Conservation (phyloP, 1,284 basidiomycete genomes). For the Cystobasidium slooffiae region DNA sequence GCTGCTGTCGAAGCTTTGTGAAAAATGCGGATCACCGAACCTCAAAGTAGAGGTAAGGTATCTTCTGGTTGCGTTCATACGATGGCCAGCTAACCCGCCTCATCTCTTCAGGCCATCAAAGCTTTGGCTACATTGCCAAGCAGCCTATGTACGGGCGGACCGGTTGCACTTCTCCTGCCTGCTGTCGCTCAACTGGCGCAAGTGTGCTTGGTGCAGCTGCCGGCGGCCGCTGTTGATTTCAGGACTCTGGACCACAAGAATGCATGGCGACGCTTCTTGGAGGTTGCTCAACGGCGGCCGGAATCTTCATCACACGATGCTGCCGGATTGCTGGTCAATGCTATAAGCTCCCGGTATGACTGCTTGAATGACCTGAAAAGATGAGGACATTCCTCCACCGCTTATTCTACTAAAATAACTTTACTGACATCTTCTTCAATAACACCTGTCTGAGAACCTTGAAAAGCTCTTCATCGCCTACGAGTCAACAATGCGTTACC, state of each 20-base stretch:
- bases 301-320: constrained; percentile 72
- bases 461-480: constrained; percentile 9
- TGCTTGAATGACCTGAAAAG: constrained; percentile 68
- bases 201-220: background rate
- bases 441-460: constrained; percentile 15
- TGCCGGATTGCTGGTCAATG: constrained; percentile 68
- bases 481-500: constrained; percentile 18
- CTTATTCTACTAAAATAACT: constrained; percentile 29
- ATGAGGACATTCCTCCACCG: constrained; percentile 62
- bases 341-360: constrained; percentile 70
- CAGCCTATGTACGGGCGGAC: background rate
- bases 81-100: background rate
- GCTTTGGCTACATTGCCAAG: constrained; percentile 4
- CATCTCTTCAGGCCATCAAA: background rate
- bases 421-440: constrained; percentile 15
- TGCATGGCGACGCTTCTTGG: constrained; percentile 71
- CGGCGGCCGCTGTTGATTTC: constrained; percentile 50
- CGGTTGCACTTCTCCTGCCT: constrained; percentile 17
- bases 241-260: constrained; percentile 60
- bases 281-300: constrained; percentile 73
- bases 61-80: background rate
- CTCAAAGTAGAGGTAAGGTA: constrained; percentile 6
- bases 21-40: background rate
- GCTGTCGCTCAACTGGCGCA: background rate
- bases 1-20: constrained; percentile 1